Percentiles rank a stretch among this genome's conserved stretches.
These are phyloP conservation scores for Gossypium thurberi DNA, from an alignment of 345 rosid species.

Conservation along the genomic window DNA sequence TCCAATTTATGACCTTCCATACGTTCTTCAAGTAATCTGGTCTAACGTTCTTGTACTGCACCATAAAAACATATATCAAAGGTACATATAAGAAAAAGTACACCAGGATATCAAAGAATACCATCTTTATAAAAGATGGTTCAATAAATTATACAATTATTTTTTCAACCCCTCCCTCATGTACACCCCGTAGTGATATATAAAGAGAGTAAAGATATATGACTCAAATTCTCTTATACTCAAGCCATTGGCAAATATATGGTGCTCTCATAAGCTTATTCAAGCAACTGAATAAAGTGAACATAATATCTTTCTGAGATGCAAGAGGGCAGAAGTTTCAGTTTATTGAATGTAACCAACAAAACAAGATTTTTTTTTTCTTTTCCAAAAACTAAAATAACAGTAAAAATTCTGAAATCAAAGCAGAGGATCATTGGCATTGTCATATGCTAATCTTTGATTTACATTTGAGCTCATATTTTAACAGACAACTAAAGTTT, in stretches of 20 bases:
- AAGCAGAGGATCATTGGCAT: slow-evolving; percentile 1
- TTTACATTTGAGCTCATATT: slow-evolving; percentile 42
- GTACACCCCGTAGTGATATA: neutral
- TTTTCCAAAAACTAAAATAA: neutral
- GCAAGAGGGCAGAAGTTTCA: neutral
- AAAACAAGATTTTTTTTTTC: neutral
- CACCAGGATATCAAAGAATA: neutral
- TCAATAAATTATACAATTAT: neutral
- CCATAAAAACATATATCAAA: neutral
- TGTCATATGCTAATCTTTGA: neutral
- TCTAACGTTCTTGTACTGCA: slow-evolving; percentile 85
- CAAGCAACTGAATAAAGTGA: neutral
- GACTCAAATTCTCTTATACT: neutral
- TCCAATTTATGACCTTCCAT: slow-evolving; percentile 95
- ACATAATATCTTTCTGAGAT: neutral
- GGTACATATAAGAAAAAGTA: neutral
- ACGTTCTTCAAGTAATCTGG: slow-evolving; percentile 90
- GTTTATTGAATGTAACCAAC: neutral
- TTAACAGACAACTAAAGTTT: neutral
- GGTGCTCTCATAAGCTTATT: neutral
- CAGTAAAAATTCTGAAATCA: neutral
- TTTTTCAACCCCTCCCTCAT: neutral
- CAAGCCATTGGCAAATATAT: neutral
- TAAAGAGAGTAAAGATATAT: neutral
- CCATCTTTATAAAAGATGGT: neutral